Percentiles rank a stretch among this genome's conserved stretches.
Conservation (phyloP, 257 asterid species). For the Solanum paucissectum region DNA sequence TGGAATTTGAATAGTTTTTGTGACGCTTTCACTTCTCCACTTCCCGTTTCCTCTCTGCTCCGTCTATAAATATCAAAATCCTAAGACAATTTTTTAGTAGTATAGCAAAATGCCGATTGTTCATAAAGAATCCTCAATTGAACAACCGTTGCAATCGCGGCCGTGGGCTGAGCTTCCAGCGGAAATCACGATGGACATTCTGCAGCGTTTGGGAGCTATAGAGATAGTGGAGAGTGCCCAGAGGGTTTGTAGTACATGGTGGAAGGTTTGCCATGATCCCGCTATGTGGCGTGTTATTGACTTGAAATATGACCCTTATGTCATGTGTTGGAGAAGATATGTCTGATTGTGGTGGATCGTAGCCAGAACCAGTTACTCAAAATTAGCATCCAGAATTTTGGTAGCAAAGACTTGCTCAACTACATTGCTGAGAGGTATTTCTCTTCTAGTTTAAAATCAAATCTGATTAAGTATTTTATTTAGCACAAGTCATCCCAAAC, state of each 20-base stretch:
- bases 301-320: not conserved
- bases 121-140: too few relatives aligned
- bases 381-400: not conserved
- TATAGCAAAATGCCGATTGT: not conserved
- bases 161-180: not conserved
- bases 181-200: not conserved
- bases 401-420: not conserved
- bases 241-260: not conserved
- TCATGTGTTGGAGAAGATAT: not conserved
- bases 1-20: too few relatives aligned
- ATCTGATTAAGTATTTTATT: too few relatives aligned
- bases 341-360: not conserved
- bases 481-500: too few relatives aligned
- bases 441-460: too few relatives aligned
- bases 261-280: not conserved
- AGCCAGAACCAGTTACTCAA: not conserved
- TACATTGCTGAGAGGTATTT: not conserved
- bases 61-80: too few relatives aligned
- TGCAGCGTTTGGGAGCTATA: not conserved
- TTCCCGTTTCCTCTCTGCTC: too few relatives aligned
- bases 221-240: not conserved
- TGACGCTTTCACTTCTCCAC: too few relatives aligned
- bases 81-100: too few relatives aligned
- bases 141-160: not conserved
- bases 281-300: conserved; percentile 8